phyloP scores from a whole-genome alignment of 805 yeast species.

The Candida tammaniensis region DNA sequence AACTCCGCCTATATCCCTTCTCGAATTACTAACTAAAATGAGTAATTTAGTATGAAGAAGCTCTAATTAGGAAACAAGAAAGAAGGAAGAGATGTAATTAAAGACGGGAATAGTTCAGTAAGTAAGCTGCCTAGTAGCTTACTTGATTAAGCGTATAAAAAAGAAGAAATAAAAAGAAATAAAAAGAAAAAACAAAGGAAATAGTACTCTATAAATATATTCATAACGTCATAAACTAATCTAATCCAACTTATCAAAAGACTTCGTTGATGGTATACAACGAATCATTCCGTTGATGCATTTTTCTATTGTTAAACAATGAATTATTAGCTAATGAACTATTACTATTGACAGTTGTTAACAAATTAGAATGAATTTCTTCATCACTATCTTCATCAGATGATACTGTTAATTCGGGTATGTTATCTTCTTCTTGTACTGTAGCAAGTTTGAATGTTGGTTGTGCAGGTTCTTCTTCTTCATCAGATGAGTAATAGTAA shows the following conservation, averaged over 20 bases:
- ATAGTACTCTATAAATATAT: too few relatives aligned
- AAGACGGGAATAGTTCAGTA: too few relatives aligned
- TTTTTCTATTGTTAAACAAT: conserved; percentile 9
- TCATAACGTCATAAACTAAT: conserved; percentile 6
- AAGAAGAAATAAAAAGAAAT: too few relatives aligned
- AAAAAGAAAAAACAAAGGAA: too few relatives aligned
- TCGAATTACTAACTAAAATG: too few relatives aligned
- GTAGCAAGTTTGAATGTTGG: conserved; percentile 5
- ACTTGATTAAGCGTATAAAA: too few relatives aligned
- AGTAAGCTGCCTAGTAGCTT: too few relatives aligned
- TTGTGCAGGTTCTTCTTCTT: conserved; percentile 16
- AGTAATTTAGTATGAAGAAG: too few relatives aligned
- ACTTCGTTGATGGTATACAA: conserved; percentile 39
- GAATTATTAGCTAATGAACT: conserved; percentile 9
- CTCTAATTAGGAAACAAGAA: too few relatives aligned
- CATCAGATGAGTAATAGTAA: conserved; percentile 19
- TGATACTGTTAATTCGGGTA: conserved; percentile 11
- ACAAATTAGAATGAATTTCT: conserved; percentile 4
- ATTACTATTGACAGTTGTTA: too few relatives aligned
- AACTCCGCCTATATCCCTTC: too few relatives aligned
- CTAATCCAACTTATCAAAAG: conserved; percentile 18
- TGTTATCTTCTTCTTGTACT: conserved; percentile 10
- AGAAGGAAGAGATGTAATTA: too few relatives aligned
- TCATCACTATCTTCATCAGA: conserved; percentile 10
- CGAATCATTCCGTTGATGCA: conserved; percentile 29